phyloP scores from a whole-genome alignment of 2,329 filamentous ascomycete genomes.

The Keithomyces neogunnii region DNA sequence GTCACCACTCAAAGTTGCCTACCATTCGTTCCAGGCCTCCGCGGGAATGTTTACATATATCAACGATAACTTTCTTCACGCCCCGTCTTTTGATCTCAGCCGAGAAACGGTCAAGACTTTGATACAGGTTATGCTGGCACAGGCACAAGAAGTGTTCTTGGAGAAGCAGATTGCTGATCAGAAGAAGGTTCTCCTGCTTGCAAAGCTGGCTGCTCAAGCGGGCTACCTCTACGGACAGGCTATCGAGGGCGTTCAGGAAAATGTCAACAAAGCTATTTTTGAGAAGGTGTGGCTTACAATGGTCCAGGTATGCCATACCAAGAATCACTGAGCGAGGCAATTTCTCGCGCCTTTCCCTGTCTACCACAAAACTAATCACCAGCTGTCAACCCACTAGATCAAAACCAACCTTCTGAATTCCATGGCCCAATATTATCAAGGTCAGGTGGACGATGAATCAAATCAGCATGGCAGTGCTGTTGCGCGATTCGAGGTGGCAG shows the following conservation, averaged over 20 bases:
- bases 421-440: constrained; percentile 88
- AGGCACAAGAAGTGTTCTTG: constrained; percentile 93
- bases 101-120: constrained; percentile 92
- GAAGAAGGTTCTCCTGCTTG: constrained; percentile 86
- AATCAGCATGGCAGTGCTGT: constrained; percentile 82
- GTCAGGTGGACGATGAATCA: constrained; percentile 80
- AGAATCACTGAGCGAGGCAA: too few species aligned
- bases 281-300: constrained; percentile 89
- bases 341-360: too few species aligned
- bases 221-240: constrained; percentile 83
- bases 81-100: constrained; percentile 91
- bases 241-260: constrained; percentile 83
- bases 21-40: constrained; percentile 95
- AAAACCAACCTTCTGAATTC: constrained; percentile 81
- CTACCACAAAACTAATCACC: not conserved
- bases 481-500: constrained; percentile 72
- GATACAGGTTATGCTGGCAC: constrained; percentile 86
- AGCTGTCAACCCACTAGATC: constrained; percentile 30
- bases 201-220: constrained; percentile 87
- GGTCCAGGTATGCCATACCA: constrained; percentile 49
- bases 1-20: constrained; percentile 86
- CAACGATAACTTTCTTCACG: constrained; percentile 98
- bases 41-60: constrained; percentile 99
- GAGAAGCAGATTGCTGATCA: constrained; percentile 91
- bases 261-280: constrained; percentile 83